Base-by-base conservation (phyloP, 2,329 filamentous ascomycete genomes). In the Hymenoscyphus repandus region DNA sequence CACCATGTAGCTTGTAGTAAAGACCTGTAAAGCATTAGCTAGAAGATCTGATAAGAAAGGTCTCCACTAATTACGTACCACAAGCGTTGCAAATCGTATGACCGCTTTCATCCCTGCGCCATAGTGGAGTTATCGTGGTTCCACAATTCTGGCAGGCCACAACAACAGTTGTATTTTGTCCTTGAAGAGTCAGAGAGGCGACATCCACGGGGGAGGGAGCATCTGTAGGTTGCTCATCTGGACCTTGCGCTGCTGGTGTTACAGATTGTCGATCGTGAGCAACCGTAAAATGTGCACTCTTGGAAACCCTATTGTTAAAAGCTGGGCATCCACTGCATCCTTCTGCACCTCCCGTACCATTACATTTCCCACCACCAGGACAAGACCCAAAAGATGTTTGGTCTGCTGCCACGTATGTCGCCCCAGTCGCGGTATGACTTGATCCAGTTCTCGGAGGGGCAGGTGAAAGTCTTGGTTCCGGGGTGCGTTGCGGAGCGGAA, bases 71-170 rank as follows among this genome's bases (percentile, higher is more conserved):
- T 33, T 22, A 79, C 85, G 67, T 78, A 95, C 90, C 93, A 73
- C 93, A 99, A 46, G 93, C 93, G 70, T 99, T 99, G 74, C 93
- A 99, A 57, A 99, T 99, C 5, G 92, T 95, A 70, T 96, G 91
- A 1, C 93, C 93, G 60, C 85, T 85, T 69, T 96, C 92, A 66
- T 97, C 93, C 62, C 93, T 80, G 64, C 93, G 81, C 93, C 93
- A 99, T 12, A 99, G 75, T 12, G 93, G 93, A 38, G 93, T 99
- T 49, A 97, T 92, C 0, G 93, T 97, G 11, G 93, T 99, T 30
- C 86, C 88, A 68, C 93, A 99, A 64, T 99, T 99, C 66, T 97
- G 91, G 61, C 93, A 99, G 11, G 93, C 91, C 58, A 95, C 90
- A 18, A 96, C 82, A 20, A 89, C 80, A 17, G 67, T 76, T 2